Percentiles rank a stretch among this genome's conserved stretches.
phyloP scores from a whole-genome alignment of 257 asterid species.

The Eustoma russellianum region DNA sequence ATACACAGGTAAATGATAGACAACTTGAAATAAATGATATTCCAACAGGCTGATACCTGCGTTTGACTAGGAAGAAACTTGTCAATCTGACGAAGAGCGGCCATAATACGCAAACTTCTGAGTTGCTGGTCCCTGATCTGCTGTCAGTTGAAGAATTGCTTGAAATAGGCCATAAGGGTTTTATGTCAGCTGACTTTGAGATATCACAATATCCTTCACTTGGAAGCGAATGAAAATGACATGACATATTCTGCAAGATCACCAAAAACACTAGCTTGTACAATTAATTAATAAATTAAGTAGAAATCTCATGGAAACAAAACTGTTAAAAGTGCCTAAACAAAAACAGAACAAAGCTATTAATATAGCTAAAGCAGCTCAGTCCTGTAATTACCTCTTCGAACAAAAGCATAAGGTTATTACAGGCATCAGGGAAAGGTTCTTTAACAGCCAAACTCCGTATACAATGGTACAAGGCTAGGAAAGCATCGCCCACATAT shows the following conservation, averaged over 20 bases:
- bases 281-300: conserved; percentile 5
- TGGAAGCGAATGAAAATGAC: conserved; percentile 34
- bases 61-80: conserved; percentile 55
- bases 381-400: conserved; percentile 48
- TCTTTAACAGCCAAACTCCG: conserved; percentile 85
- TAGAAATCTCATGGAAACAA: neutral
- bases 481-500: conserved; percentile 64
- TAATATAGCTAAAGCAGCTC: neutral
- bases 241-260: conserved; percentile 64
- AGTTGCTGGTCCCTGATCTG: conserved; percentile 23
- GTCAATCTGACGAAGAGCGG: conserved; percentile 60
- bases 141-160: conserved; percentile 15
- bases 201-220: conserved; percentile 42
- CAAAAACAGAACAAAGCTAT: neutral
- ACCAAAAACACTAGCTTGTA: conserved; percentile 19
- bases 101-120: conserved; percentile 46
- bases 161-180: conserved; percentile 18
- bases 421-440: conserved; percentile 95
- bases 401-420: conserved; percentile 66
- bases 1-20: conserved; percentile 2
- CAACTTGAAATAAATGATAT: too few relatives aligned
- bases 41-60: conserved; percentile 42
- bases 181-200: conserved; percentile 44
- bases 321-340: neutral
- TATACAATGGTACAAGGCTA: conserved; percentile 76